phyloP scores from a whole-genome alignment of 768 basidiomycete species.

The Hysterangium stoloniferum region DNA sequence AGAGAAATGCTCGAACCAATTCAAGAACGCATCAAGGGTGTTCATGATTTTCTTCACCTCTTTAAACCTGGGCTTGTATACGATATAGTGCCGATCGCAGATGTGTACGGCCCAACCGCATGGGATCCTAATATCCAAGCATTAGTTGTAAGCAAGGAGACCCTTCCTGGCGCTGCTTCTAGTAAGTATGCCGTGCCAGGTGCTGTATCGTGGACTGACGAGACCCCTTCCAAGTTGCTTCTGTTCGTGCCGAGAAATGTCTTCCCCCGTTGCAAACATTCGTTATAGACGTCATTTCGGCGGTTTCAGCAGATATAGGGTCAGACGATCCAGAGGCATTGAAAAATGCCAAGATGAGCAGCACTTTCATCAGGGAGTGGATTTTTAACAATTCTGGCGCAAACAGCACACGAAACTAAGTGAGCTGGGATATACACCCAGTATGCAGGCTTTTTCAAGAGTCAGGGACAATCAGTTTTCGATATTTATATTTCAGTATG shows the following conservation, averaged over 20 bases:
- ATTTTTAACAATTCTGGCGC: too few relatives aligned
- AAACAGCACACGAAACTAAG: too few relatives aligned
- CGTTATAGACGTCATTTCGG: constrained; percentile 86
- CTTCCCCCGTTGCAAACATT: constrained; percentile 59
- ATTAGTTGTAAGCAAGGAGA: constrained; percentile 88
- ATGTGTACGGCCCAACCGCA: constrained; percentile 89
- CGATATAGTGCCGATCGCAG: constrained; percentile 66
- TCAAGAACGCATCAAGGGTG: constrained; percentile 41
- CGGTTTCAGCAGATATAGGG: constrained; percentile 49
- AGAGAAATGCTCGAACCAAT: constrained; percentile 61
- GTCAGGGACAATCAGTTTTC: too few relatives aligned
- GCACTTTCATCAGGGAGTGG: constrained; percentile 88
- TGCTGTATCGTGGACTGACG: constrained; percentile 1
- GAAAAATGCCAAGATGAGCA: constrained; percentile 85
- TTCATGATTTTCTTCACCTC: constrained; percentile 60
- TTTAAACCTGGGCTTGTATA: constrained; percentile 60
- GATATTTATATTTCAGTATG: too few relatives aligned
- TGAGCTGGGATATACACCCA: too few relatives aligned
- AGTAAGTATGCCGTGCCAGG: constrained; percentile 37
- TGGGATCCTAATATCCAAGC: constrained; percentile 86
- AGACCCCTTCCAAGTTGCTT: constrained; percentile 43
- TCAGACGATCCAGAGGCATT: constrained; percentile 60
- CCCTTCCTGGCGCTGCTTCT: constrained; percentile 61
- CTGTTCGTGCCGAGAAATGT: constrained; percentile 43
- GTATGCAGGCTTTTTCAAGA: too few relatives aligned